A percentile compares a stretch with the other conserved stretches of the same genome.
Conservation (phyloP, 352 stramenopile genomes). For the Globisporangium echinulatum region DNA sequence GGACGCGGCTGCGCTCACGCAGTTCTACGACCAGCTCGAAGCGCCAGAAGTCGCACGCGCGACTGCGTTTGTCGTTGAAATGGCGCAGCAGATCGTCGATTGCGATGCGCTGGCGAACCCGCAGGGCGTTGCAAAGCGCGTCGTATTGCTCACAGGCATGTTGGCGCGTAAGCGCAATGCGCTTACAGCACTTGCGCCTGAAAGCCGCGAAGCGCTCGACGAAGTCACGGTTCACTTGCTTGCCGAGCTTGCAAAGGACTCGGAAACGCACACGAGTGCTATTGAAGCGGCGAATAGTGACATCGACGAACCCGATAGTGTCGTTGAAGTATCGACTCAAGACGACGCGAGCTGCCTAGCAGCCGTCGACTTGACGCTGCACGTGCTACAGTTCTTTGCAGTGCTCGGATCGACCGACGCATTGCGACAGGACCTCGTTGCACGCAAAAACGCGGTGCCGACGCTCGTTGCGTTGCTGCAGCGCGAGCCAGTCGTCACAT, state of each 20-base stretch:
- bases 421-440: too few relatives aligned
- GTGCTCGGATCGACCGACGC: too few relatives aligned
- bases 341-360: too few relatives aligned
- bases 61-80: conserved; percentile 53
- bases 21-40: conserved; percentile 65
- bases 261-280: too few relatives aligned
- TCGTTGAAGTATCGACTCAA: too few relatives aligned
- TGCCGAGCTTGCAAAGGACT: conserved; percentile 6
- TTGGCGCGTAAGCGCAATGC: conserved; percentile 33
- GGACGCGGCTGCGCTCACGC: conserved; percentile 23
- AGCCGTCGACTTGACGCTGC: too few relatives aligned
- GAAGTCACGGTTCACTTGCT: conserved; percentile 56
- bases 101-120: conserved; percentile 49
- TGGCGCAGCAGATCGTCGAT: conserved; percentile 65
- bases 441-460: too few relatives aligned
- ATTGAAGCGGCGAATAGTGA: too few relatives aligned
- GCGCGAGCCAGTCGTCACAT: too few relatives aligned
- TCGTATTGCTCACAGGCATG: conserved; percentile 44
- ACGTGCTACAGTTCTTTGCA: too few relatives aligned
- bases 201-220: conserved; percentile 54
- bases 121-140: conserved; percentile 61
- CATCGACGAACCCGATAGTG: too few relatives aligned
- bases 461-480: conserved; percentile 45
- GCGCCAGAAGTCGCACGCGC: conserved; percentile 39
- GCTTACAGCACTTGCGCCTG: conserved; percentile 26